A percentile compares a stretch with the other conserved stretches of the same genome.
Evolutionary conservation across 176 grass and related monocot species (phyloP).

Genomic region (Echinochloa phyllopogon): DNA sequence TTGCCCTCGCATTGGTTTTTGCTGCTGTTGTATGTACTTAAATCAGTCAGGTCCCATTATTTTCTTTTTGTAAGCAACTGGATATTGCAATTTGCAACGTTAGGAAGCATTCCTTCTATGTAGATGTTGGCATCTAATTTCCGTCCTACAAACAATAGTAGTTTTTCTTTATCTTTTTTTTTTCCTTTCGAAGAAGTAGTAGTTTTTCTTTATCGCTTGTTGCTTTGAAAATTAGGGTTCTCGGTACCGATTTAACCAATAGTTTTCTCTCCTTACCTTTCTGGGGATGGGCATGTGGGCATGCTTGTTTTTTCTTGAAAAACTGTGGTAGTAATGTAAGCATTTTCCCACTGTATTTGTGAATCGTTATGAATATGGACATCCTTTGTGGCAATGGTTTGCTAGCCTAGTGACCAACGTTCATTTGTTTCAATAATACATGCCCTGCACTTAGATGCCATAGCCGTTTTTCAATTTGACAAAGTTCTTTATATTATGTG

Average conservation of each 20-base stretch:
- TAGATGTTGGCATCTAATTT: not conserved
- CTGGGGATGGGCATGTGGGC: not conserved
- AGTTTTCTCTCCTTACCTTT: constrained; percentile 17
- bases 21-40: constrained; percentile 78
- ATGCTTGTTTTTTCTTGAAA: not conserved
- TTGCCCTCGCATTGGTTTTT: constrained; percentile 86
- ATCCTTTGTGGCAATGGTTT: constrained; percentile 5
- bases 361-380: not conserved
- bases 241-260: constrained; percentile 12
- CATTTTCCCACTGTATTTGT: not conserved
- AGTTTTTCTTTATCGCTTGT: constrained; percentile 12
- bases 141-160: constrained; percentile 1
- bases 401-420: not conserved
- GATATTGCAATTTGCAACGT: not conserved
- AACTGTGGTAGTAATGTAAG: not conserved
- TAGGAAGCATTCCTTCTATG: not conserved
- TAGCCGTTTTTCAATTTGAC: not conserved
- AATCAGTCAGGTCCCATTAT: constrained; percentile 7
- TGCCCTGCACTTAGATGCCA: constrained; percentile 1
- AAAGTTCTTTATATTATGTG: constrained; percentile 4
- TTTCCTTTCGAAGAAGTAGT: not conserved
- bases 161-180: constrained; percentile 1
- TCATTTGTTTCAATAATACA: not conserved
- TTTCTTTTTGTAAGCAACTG: constrained; percentile 39
- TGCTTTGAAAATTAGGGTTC: constrained; percentile 22